Evolutionary conservation across 2,329 filamentous ascomycete genomes (phyloP).

Genomic region (Calonectria fujianensis): DNA sequence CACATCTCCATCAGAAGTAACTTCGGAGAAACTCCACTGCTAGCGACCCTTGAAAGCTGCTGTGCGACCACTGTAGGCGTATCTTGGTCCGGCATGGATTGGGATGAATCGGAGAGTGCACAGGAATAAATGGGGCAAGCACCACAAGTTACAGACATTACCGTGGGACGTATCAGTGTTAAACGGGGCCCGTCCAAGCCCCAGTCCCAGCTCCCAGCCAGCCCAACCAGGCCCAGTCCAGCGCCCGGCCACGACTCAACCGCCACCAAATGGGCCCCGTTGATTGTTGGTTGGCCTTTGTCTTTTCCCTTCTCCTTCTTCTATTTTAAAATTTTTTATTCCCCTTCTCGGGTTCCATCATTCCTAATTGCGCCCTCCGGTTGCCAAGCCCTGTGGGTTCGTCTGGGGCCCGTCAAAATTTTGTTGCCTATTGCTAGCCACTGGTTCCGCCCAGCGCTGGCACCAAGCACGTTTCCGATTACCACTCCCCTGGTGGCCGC

Average conservation of each 20-base stretch:
- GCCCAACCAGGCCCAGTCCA: conserved; percentile 33
- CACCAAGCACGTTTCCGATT: conserved; percentile 40
- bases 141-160: conserved; percentile 39
- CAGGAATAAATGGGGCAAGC: conserved; percentile 28
- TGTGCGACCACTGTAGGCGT: conserved; percentile 28
- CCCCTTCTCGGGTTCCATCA: conserved; percentile 41
- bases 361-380: conserved; percentile 44
- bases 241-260: conserved; percentile 41
- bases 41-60: not conserved
- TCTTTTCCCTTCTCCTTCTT: conserved; percentile 34
- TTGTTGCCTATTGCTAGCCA: conserved; percentile 40
- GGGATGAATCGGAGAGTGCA: conserved; percentile 35
- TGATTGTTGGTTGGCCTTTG: conserved; percentile 49
- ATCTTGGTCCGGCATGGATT: conserved; percentile 9
- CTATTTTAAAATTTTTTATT: conserved; percentile 39
- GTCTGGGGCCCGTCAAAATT: conserved; percentile 43
- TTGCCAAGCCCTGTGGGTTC: conserved; percentile 40
- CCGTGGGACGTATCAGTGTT: conserved; percentile 41
- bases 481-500: conserved; percentile 34
- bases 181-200: conserved; percentile 15
- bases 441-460: conserved; percentile 12
- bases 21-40: conserved; percentile 25
- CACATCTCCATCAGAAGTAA: conserved; percentile 16
- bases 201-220: conserved; percentile 5
- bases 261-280: conserved; percentile 51